These are phyloP conservation scores for Pichia scutulata DNA, from an alignment of 805 yeast genomes.

Conservation along the genomic window DNA sequence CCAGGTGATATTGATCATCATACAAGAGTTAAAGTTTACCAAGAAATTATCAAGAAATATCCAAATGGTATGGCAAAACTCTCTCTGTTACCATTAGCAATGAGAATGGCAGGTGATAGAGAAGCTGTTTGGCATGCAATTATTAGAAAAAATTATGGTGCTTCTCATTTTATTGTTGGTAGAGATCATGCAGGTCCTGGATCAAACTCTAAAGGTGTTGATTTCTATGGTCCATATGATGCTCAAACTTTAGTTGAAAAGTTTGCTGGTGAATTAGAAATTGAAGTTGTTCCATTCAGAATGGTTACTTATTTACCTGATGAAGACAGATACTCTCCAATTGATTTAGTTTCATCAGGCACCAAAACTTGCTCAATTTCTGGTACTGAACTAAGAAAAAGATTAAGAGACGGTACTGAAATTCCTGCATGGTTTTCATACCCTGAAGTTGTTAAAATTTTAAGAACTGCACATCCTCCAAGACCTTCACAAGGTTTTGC, in stretches of 20 bases:
- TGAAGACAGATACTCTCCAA: constrained; percentile 90
- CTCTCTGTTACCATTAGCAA: constrained; percentile 85
- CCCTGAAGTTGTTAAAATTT: constrained; percentile 88
- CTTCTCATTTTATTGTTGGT: constrained; percentile 94
- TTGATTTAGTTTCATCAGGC: constrained; percentile 77
- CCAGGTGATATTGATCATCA: constrained; percentile 98
- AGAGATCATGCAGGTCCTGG: constrained; percentile 99
- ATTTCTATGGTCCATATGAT: constrained; percentile 94
- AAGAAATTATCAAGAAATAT: constrained; percentile 84
- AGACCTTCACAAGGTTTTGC: constrained; percentile 86
- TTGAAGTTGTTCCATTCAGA: constrained; percentile 91
- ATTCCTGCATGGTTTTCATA: constrained; percentile 97
- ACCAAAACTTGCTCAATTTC: constrained; percentile 77
- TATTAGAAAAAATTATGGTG: constrained; percentile 93
- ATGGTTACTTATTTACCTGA: constrained; percentile 96
- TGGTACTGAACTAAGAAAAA: constrained; percentile 89
- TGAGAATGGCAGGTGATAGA: constrained; percentile 99
- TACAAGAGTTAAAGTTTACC: constrained; percentile 92
- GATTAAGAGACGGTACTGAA: constrained; percentile 75
- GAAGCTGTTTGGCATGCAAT: constrained; percentile 99
- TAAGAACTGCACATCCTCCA: constrained; percentile 91
- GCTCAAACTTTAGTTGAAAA: constrained; percentile 84
- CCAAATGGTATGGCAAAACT: constrained; percentile 91
- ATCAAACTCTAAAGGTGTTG: constrained; percentile 75
- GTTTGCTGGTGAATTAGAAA: constrained; percentile 69